phyloP scores from a whole-genome alignment of 148 eudicot genomes.

The Chenopodium formosanum region DNA sequence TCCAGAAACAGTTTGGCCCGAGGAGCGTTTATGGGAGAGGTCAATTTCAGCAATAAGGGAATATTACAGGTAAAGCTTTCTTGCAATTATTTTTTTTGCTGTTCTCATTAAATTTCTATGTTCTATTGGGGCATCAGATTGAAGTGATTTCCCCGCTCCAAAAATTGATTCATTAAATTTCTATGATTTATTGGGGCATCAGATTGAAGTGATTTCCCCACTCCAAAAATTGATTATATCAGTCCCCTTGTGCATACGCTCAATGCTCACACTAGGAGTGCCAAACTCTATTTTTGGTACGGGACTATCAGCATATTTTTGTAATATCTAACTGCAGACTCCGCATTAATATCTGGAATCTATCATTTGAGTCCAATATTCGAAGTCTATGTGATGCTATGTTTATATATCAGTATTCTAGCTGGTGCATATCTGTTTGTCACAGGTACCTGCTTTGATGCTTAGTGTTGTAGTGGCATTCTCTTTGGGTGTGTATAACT shows the following conservation, averaged over 20 bases:
- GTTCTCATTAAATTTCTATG: too few relatives aligned
- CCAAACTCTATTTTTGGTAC: not conserved
- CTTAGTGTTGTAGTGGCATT: not conserved
- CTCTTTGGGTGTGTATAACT: too few relatives aligned
- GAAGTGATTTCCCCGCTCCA: not conserved
- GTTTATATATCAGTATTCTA: not conserved
- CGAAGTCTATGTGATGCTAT: not conserved
- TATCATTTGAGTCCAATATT: not conserved
- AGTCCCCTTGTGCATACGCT: not conserved
- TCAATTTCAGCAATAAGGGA: constrained; percentile 74
- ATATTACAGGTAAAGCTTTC: constrained; percentile 63
- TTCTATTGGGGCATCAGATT: not conserved
- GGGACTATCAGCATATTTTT: not conserved
- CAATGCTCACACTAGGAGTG: not conserved
- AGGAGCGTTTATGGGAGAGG: constrained; percentile 60
- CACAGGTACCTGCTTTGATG: not conserved
- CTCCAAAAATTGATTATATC: not conserved
- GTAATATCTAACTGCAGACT: not conserved
- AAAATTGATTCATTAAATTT: not conserved
- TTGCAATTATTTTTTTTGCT: not conserved
- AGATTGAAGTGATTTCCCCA: not conserved
- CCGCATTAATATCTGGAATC: not conserved
- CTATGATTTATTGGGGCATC: not conserved
- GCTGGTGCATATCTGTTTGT: not conserved
- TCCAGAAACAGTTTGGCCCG: constrained; percentile 49